Conservation (phyloP, 352 stramenopile genomes). For the Phytophthora podocarpi region DNA sequence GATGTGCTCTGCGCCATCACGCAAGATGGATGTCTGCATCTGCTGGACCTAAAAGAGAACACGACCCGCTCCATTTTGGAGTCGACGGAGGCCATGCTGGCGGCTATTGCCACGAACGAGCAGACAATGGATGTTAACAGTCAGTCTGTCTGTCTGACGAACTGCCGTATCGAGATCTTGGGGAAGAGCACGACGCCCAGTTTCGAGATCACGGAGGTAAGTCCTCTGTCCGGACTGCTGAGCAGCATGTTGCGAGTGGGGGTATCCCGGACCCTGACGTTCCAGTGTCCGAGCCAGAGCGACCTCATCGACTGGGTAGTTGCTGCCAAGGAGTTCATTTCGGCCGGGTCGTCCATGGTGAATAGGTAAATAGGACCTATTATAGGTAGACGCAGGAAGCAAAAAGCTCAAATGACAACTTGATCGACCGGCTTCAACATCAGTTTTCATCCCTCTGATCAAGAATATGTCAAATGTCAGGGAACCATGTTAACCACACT, state of each 20-base stretch:
- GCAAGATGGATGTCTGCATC: conserved; percentile 72
- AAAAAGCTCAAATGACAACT: not conserved
- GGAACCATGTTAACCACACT: not conserved
- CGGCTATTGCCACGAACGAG: conserved; percentile 56
- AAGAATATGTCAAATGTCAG: too few species aligned
- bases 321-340: conserved; percentile 72
- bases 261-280: conserved; percentile 69
- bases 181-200: conserved; percentile 65
- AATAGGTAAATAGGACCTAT: conserved; percentile 24
- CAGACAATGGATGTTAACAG: conserved; percentile 54
- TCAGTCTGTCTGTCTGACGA: conserved; percentile 59
- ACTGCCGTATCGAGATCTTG: conserved; percentile 81
- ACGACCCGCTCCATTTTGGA: conserved; percentile 54
- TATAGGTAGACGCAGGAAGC: not conserved
- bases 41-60: conserved; percentile 77
- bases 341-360: conserved; percentile 49
- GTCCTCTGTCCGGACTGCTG: conserved; percentile 55
- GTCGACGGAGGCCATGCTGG: conserved; percentile 67
- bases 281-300: conserved; percentile 79
- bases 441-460: too few species aligned
- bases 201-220: conserved; percentile 78
- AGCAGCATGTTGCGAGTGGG: conserved; percentile 71
- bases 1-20: conserved; percentile 82
- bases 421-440: too few species aligned
- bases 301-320: conserved; percentile 87